These are phyloP conservation scores for Myxozyma kluyveri DNA, from an alignment of 805 yeast genomes.

Conservation along the genomic window DNA sequence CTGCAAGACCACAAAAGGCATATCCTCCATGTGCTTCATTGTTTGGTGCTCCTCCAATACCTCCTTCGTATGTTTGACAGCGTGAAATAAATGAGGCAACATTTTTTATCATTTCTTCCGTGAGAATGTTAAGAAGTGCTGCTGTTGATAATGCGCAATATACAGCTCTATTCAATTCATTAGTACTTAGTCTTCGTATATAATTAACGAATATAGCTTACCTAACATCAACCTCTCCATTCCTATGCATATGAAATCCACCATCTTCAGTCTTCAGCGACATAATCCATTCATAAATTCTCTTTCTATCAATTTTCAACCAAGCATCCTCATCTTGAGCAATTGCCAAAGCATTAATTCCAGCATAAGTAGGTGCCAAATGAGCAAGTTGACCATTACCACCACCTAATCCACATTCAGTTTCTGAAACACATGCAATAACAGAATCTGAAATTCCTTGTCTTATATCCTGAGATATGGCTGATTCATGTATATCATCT, in stretches of 20 bases:
- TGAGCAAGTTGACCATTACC: conserved; percentile 82
- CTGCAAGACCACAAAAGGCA: conserved; percentile 82
- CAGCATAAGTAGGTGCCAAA: conserved; percentile 80
- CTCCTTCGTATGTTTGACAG: conserved; percentile 95
- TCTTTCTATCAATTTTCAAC: conserved; percentile 46
- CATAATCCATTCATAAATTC: conserved; percentile 63
- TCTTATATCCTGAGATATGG: conserved; percentile 20
- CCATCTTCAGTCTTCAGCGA: conserved; percentile 66
- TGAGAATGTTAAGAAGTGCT: conserved; percentile 58
- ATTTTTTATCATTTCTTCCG: conserved; percentile 55
- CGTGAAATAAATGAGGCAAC: conserved; percentile 57
- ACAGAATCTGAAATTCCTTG: conserved; percentile 35
- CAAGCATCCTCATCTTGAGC: conserved; percentile 46
- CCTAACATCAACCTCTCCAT: conserved; percentile 73
- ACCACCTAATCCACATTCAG: conserved; percentile 77
- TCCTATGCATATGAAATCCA: conserved; percentile 66
- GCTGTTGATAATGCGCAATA: conserved; percentile 83
- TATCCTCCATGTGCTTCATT: conserved; percentile 98
- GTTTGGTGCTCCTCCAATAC: conserved; percentile 78
- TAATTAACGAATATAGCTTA: neutral
- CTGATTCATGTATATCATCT: neutral
- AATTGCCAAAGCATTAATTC: conserved; percentile 56
- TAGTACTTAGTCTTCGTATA: neutral
- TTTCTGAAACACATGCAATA: conserved; percentile 34
- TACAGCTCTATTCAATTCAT: conserved; percentile 57